Base-by-base conservation (phyloP, 768 basidiomycete species). In the Suillus subalutaceus region DNA sequence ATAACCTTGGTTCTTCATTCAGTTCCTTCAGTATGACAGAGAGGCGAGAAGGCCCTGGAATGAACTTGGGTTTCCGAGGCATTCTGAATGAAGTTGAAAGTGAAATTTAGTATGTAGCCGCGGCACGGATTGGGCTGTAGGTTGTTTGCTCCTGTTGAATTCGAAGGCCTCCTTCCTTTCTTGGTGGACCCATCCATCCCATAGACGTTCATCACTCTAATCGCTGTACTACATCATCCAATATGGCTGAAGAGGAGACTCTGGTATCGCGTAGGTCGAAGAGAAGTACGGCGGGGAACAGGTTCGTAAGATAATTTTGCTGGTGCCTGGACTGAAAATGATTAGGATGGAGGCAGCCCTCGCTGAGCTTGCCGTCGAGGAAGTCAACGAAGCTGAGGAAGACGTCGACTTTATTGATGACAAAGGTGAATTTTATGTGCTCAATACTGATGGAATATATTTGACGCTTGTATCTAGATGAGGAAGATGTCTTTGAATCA, bases 401-500 rank as follows among this genome's bases (percentile, higher is more conserved):
- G 93, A 95, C 68, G 75, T 77, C 1, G 93, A 96, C 62, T 96
- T 93, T 61, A 72, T 85, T 4, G 77, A 87, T 43, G 85, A 84
- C 26, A 90, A 87, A 73, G 91, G 92, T 89, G 66, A 43, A 70
- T 37, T 1, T 0, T 12, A 26, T 57, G 7, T 12, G 5, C 12
- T 40, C 6, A 8, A 20, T 18, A 41, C 43, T 30, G 2, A 52
- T 26, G 35, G 35, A 23, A 6, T 48, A 7, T 60, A 35, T n/a
- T 32, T 23, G 16, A 44, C 18, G 61, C 46, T 37, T 62, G 4
- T 63, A 23, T 58, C 57, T 71, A 93, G 93, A 92, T 62, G 93
- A 96, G 74, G 88, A 91, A 69, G 93, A 94, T 71, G 74, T 90
- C 9, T 92, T 93, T 66, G 92, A 85, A 69, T 92, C 90, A 12